These are phyloP conservation scores for Diaporthe sp. DNA, from an alignment of 2,329 filamentous ascomycete species.

Conservation along the genomic window DNA sequence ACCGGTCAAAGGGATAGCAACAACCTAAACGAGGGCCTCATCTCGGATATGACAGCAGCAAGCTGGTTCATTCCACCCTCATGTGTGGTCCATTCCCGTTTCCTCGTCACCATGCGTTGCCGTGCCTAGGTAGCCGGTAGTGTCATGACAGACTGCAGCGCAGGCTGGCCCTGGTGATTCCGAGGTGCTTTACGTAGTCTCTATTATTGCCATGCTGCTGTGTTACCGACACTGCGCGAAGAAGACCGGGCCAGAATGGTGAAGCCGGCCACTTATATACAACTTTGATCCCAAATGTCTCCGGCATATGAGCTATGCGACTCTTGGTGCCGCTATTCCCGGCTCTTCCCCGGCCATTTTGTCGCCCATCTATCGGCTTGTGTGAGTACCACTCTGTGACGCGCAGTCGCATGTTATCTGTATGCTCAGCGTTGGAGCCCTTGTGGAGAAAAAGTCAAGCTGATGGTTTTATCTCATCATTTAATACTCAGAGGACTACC, in stretches of 20 bases:
- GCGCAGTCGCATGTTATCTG: too few species aligned
- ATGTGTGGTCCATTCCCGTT: conserved; percentile 65
- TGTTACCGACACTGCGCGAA: conserved; percentile 66
- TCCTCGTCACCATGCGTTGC: conserved; percentile 69
- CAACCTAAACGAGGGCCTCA: conserved; percentile 73
- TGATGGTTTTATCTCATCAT: not conserved
- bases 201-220: conserved; percentile 63
- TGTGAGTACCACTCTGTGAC: too few species aligned
- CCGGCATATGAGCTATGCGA: not conserved
- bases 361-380: not conserved
- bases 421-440: not conserved
- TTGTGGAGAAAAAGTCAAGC: not conserved
- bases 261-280: conserved; percentile 39
- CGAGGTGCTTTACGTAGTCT: conserved; percentile 65
- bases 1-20: conserved; percentile 72
- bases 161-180: conserved; percentile 68
- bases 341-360: not conserved
- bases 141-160: conserved; percentile 49
- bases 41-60: conserved; percentile 70
- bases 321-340: conserved; percentile 22
- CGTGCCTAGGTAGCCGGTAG: conserved; percentile 63
- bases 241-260: conserved; percentile 52
- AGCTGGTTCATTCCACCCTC: conserved; percentile 66
- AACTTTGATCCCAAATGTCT: conserved; percentile 47
- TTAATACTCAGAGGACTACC: not conserved